These are phyloP conservation scores for Mucuna pruriens DNA, from an alignment of 306 rosid species.

Conservation along the genomic window DNA sequence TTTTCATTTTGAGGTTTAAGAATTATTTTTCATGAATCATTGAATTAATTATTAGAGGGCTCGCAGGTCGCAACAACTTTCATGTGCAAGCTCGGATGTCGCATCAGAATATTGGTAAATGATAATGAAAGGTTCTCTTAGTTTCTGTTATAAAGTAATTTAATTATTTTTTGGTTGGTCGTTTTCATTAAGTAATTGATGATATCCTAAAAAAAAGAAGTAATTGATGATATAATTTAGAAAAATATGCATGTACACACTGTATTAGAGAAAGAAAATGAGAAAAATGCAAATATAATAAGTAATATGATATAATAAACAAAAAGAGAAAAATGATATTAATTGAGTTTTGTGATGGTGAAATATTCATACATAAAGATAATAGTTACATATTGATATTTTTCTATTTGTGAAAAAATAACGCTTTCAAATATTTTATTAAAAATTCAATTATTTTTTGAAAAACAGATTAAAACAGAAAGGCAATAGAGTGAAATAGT, in stretches of 20 bases:
- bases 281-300: no score
- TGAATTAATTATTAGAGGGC: neutral
- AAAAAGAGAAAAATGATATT: no score
- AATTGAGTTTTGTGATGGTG: no score
- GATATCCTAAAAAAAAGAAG: no score
- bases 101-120: neutral
- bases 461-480: neutral
- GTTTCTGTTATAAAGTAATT: neutral
- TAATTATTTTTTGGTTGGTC: neutral
- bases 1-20: neutral
- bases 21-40: neutral
- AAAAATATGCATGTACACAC: no score
- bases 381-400: neutral
- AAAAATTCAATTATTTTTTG: neutral
- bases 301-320: no score
- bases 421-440: neutral
- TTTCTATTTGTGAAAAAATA: neutral
- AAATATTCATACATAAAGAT: no score
- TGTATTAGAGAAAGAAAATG: no score
- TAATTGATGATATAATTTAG: no score
- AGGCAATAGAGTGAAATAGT: neutral
- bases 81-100: constrained; percentile 5
- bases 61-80: constrained; percentile 13
- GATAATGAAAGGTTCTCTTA: neutral
- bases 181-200: neutral